Percentiles rank a stretch among this genome's conserved stretches.
These are phyloP conservation scores for Sporothrix mexicana DNA, from an alignment of 2,329 filamentous ascomycete species.

Conservation along the genomic window DNA sequence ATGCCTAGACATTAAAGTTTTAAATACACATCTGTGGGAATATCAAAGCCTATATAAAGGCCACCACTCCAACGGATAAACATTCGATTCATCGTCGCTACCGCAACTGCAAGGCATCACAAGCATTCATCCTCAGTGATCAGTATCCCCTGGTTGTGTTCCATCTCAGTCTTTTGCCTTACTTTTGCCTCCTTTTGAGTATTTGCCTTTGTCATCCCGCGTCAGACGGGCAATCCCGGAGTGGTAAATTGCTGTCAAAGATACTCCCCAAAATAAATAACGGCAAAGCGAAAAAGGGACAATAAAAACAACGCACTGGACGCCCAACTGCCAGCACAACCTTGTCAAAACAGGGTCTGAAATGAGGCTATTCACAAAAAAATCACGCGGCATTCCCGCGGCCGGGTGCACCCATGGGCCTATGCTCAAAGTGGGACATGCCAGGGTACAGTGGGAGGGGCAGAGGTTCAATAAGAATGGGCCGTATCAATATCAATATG, in stretches of 20 bases:
- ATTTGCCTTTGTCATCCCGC: not conserved
- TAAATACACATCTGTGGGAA: not conserved
- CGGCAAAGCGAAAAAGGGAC: not conserved
- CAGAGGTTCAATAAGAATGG: not conserved
- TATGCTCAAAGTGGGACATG: not conserved
- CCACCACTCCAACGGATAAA: not conserved
- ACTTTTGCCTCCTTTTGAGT: not conserved
- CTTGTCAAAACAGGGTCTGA: not conserved
- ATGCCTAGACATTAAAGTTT: not conserved
- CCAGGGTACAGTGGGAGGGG: not conserved
- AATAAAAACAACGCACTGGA: not conserved
- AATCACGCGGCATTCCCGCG: conserved; percentile 19
- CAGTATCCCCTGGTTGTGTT: not conserved
- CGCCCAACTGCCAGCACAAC: not conserved
- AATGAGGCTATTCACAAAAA: conserved; percentile 26
- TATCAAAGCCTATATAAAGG: not conserved
- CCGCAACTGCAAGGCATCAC: not conserved
- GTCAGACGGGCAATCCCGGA: conserved; percentile 19
- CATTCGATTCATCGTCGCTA: conserved; percentile 8
- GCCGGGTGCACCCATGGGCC: conserved; percentile 23
- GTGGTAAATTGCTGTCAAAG: not conserved
- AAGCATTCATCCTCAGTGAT: not conserved
- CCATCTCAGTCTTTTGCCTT: too few species aligned
- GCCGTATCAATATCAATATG: not conserved
- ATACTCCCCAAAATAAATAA: not conserved